Base-by-base conservation (phyloP, 2,329 filamentous ascomycete genomes). In the Trichoderma koningiopsis region DNA sequence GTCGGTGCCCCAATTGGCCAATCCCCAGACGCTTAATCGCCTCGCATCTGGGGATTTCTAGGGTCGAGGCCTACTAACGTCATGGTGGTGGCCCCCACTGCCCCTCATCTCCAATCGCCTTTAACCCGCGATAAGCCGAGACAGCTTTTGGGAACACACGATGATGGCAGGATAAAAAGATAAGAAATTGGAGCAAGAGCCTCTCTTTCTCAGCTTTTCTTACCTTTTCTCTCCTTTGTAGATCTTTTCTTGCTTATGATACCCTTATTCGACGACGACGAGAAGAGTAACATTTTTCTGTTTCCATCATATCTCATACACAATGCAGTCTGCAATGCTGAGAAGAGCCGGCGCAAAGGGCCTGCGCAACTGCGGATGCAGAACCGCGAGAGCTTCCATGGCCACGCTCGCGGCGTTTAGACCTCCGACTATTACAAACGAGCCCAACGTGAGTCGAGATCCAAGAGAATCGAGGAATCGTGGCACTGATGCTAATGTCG, bases 381-480 rank as follows among this genome's bases (percentile, higher is more conserved):
- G 72, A 57, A 73, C 76, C 57, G 76, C 79, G 75, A 73, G 74
- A 69, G 76, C 76, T 72, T 75, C 76, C 62, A 74, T 78, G 70
- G 81, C 89, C 69, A 91, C 89, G 8, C 85, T 97, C 72, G 94
- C 94, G 61, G 86, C 89, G 71, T 98, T 97, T 87, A 95, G 93
- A 84, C 88, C 94, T 63, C 96, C 96, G 61, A 89, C 89, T 72
- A 88, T 97, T 75, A 84, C 88, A 78, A 99, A 99, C 79, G 96
- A 99, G 83, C 93, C 93, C n/a, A 99, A 97, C 79, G 94, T 97
- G 81, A 80, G 92, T 85, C 4, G 11, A 11, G 1, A 33, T 40
- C 24, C 2, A 16, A 2, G 5, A 19, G 2, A 31, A 11, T 5
- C 19, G 10, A 24, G 8, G 37, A 47, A 57, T 16, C 13, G 3